These are phyloP conservation scores for Cucumis sativus DNA, from an alignment of 306 rosid genomes.

Conservation along the genomic window Cucumber_9930_V3 NC_026660.2:5752501-5753000, in stretches of 20 bases:
- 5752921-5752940: constrained; percentile 35
- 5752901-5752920: constrained; percentile 70
- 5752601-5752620: no score
- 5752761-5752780: constrained; percentile 71
- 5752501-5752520: no score
- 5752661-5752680: background rate
- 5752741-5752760: constrained; percentile 83
- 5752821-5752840: constrained; percentile 56
- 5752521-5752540: no score
- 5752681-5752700: background rate
- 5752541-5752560: no score
- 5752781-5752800: constrained; percentile 79
- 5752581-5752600: no score
- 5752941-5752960: background rate
- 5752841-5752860: constrained; percentile 84
- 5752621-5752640: no score
- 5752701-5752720: background rate
- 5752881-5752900: constrained; percentile 94
- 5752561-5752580: no score
- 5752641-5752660: background rate
- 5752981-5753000: constrained; percentile 1
- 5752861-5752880: constrained; percentile 93
- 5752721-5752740: background rate
- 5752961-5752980: background rate
- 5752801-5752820: constrained; percentile 71